These are phyloP conservation scores for Hyphodiscus hymeniophilus DNA, from an alignment of 495 filamentous ascomycete species.

Conservation along the genomic window DNA sequence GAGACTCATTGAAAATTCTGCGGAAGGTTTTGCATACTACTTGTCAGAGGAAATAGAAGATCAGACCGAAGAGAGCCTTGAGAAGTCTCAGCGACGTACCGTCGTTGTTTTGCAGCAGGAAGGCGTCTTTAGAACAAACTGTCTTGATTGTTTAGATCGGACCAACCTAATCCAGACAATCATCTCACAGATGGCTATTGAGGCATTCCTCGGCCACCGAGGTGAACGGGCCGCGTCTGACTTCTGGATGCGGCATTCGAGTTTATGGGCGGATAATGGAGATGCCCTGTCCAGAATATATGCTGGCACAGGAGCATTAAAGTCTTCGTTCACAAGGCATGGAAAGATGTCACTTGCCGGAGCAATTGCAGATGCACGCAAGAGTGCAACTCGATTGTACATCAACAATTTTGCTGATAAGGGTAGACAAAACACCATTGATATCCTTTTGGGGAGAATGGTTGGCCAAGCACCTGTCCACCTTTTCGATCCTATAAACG, in stretches of 20 bases:
- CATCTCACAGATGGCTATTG: slow-evolving; percentile 83
- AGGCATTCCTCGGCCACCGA: slow-evolving; percentile 36
- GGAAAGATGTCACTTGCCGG: slow-evolving; percentile 96
- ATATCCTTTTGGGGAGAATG: slow-evolving; percentile 77
- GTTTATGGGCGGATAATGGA: slow-evolving; percentile 96
- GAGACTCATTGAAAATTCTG: slow-evolving; percentile 61
- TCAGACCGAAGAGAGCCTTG: slow-evolving; percentile 21
- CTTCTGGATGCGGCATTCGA: slow-evolving; percentile 84
- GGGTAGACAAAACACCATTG: slow-evolving; percentile 85
- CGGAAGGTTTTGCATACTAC: slow-evolving; percentile 84
- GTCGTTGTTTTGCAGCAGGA: slow-evolving; percentile 80
- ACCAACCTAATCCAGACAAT: slow-evolving; percentile 96
- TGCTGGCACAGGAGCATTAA: slow-evolving; percentile 90
- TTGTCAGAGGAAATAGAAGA: slow-evolving; percentile 65
- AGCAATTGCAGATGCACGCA: slow-evolving; percentile 88
- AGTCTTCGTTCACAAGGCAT: slow-evolving; percentile 89
- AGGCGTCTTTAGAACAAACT: slow-evolving; percentile 92
- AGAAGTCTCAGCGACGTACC: slow-evolving; percentile 37
- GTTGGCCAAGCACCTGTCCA: slow-evolving; percentile 77
- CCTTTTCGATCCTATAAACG: slow-evolving; percentile 89
- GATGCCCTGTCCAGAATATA: slow-evolving; percentile 93
- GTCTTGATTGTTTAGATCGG: slow-evolving; percentile 89
- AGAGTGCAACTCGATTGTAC: slow-evolving; percentile 87
- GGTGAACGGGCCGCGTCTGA: slow-evolving; percentile 59
- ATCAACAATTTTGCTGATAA: slow-evolving; percentile 98